A percentile compares a stretch with the other conserved stretches of the same genome.
phyloP scores from a whole-genome alignment of 352 stramenopile genomes.

The Phytophthora cactorum region DNA sequence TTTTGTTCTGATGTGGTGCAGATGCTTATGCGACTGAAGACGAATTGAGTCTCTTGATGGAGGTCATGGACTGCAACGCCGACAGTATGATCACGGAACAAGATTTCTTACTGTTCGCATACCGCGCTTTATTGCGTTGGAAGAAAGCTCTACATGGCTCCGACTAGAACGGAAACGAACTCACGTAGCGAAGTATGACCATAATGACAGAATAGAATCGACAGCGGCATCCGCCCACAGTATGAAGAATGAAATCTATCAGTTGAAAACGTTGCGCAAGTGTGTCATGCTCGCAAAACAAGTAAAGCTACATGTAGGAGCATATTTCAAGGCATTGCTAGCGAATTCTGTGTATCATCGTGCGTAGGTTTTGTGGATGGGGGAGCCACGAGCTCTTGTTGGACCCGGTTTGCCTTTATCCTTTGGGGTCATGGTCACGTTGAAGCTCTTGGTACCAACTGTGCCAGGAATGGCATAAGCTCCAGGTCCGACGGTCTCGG shows the following conservation, averaged over 20 bases:
- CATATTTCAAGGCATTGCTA: neutral
- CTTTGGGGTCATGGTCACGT: conserved; percentile 60
- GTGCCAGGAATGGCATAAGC: conserved; percentile 62
- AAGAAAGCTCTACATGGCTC: conserved; percentile 53
- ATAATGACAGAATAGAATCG: conserved; percentile 31
- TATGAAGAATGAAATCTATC: conserved; percentile 31
- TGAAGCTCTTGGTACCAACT: conserved; percentile 72
- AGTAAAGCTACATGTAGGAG: too few relatives aligned
- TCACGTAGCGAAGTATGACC: conserved; percentile 23
- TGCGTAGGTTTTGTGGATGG: conserved; percentile 9
- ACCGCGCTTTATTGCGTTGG: conserved; percentile 71
- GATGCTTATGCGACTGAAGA: conserved; percentile 87
- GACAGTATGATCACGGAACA: conserved; percentile 79
- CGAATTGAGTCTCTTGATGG: conserved; percentile 78
- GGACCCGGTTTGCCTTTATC: conserved; percentile 19
- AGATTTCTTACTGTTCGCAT: conserved; percentile 86
- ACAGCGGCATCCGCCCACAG: conserved; percentile 15
- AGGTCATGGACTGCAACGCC: conserved; percentile 80
- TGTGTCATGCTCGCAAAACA: too few relatives aligned
- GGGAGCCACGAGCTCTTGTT: conserved; percentile 17
- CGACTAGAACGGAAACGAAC: conserved; percentile 20
- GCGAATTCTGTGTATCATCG: conserved; percentile 4
- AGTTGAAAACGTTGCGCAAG: conserved; percentile 10
- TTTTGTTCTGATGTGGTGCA: conserved; percentile 22
- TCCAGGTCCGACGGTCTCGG: conserved; percentile 51